Percentiles rank a stretch among this genome's conserved stretches.
Evolutionary conservation across 2,329 filamentous ascomycete species (phyloP).

Genomic region (Diaporthe humulicola): DNA sequence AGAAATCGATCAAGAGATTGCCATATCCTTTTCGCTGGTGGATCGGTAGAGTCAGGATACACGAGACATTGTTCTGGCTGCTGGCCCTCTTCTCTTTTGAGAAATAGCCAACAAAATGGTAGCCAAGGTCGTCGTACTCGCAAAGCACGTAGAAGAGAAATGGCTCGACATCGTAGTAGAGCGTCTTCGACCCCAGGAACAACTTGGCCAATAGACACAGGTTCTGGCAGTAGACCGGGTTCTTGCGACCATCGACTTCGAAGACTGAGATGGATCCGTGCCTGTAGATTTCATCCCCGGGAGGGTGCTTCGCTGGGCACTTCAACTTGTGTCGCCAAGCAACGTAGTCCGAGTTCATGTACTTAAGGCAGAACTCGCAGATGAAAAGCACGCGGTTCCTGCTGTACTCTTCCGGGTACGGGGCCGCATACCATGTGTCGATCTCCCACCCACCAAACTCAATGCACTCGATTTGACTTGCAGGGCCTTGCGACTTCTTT

Average conservation of each 20-base stretch:
- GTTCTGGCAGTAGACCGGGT: slow-evolving; percentile 99
- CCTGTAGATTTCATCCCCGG: slow-evolving; percentile 97
- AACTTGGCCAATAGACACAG: slow-evolving; percentile 95
- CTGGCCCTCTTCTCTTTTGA: slow-evolving; percentile 97
- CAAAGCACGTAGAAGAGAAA: slow-evolving; percentile 98
- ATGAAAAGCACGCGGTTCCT: slow-evolving; percentile 97
- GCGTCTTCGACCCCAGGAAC: slow-evolving; percentile 97
- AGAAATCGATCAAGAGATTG: slow-evolving; percentile 97
- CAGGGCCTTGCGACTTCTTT: slow-evolving; percentile 84
- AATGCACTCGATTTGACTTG: slow-evolving; percentile 98
- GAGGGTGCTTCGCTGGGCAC: slow-evolving; percentile 95
- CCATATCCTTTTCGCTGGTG: slow-evolving; percentile 98
- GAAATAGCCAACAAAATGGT: slow-evolving; percentile 99
- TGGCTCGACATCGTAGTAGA: slow-evolving; percentile 98
- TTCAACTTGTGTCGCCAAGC: slow-evolving; percentile 98
- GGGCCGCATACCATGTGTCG: slow-evolving; percentile 98
- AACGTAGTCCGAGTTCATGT: slow-evolving; percentile 99
- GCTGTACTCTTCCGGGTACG: slow-evolving; percentile 98
- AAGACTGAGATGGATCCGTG: slow-evolving; percentile 94
- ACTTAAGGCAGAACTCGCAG: slow-evolving; percentile 98
- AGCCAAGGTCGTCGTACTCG: slow-evolving; percentile 90
- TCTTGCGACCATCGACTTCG: slow-evolving; percentile 96
- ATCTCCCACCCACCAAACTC: slow-evolving; percentile 98
- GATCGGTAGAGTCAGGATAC: slow-evolving; percentile 94
- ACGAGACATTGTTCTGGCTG: slow-evolving; percentile 97